Conservation (phyloP, 768 basidiomycete genomes). For the Lyophyllum decastes region DNA sequence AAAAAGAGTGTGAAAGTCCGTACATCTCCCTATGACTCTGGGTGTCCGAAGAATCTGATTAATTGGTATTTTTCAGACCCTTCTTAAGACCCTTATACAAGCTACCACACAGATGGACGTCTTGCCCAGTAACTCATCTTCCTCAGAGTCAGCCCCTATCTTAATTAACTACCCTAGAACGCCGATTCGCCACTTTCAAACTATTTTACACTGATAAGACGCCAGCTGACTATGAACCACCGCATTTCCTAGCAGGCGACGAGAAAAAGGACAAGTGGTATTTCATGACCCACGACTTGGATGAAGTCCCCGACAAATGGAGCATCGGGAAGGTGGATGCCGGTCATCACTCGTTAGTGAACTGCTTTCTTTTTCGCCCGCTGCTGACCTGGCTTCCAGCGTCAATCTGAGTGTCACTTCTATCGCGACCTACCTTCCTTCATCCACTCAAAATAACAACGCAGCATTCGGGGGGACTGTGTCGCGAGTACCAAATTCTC, state of each 20-base stretch:
- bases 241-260: slow-evolving; percentile 74
- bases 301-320: slow-evolving; percentile 75
- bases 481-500: slow-evolving; percentile 26
- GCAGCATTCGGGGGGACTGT: slow-evolving; percentile 55
- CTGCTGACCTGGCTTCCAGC: slow-evolving; percentile 32
- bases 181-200: slow-evolving; percentile 88
- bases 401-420: slow-evolving; percentile 75
- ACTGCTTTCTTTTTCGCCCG: background rate
- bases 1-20: slow-evolving; percentile 78
- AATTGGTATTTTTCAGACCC: slow-evolving; percentile 41
- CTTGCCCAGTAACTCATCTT: slow-evolving; percentile 61
- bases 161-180: slow-evolving; percentile 42
- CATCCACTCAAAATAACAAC: slow-evolving; percentile 56
- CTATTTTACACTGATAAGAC: slow-evolving; percentile 80
- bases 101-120: slow-evolving; percentile 81
- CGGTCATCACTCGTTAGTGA: slow-evolving; percentile 69
- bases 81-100: slow-evolving; percentile 77
- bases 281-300: slow-evolving; percentile 74
- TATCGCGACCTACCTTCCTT: slow-evolving; percentile 73
- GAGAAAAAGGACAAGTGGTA: slow-evolving; percentile 74
- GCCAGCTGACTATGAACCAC: slow-evolving; percentile 84
- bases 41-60: background rate
- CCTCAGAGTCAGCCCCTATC: background rate
- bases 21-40: background rate
- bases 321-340: slow-evolving; percentile 68